Evolutionary conservation across 306 rosid species (phyloP), one percentile per base, ranked within the genome.

Genomic region (Acmispon strigosus): DNA sequence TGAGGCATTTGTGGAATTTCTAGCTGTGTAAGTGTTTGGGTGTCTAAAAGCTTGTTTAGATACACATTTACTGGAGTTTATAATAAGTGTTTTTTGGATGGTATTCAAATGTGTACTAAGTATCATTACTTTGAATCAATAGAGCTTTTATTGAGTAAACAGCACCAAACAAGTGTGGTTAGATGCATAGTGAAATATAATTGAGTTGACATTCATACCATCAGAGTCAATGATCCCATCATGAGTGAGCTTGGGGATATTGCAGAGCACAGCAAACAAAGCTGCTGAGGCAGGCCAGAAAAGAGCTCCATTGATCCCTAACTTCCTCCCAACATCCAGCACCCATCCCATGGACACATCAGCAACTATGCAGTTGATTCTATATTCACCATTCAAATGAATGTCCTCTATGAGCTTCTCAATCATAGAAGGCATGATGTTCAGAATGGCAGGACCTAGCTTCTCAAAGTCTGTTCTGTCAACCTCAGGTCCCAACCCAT

Each of bases 331-430:
- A 72, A 78, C 78, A 10, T 66, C 42, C 18, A 73, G 9, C 0
- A 59, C 45, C 78, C 82, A 72, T 13, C 42, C 78, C 74, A 72
- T 65, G 16, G 1, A 1, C 19, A 49, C 16, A 77, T 77, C 71
- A n/a, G 24, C 76, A 9, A 69, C 60, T 18, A 77, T 69, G 39
- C 61, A 62, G 4, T 4, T 52, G 1, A 77, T 69, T 61, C 1
- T 61, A 5, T 17, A 2, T 2, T 52, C 53, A 50, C 45, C 69
- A 3, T 41, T 50, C 70, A 39, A 24, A 48, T 42, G 32, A 44
- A 70, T 17, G 7, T 67, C 75, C 39, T 37, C 41, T 66, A 83
- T 72, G 20, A 85, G 72, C 76, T 78, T 78, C 82, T 81, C 87
- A 66, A 86, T 65, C 62, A 17, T 47, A 36, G 19, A 5, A 6